A percentile compares a stretch with the other conserved stretches of the same genome.
Conservation (phyloP, 768 basidiomycete genomes). For the Chalciporus sphaerocephalus region DNA sequence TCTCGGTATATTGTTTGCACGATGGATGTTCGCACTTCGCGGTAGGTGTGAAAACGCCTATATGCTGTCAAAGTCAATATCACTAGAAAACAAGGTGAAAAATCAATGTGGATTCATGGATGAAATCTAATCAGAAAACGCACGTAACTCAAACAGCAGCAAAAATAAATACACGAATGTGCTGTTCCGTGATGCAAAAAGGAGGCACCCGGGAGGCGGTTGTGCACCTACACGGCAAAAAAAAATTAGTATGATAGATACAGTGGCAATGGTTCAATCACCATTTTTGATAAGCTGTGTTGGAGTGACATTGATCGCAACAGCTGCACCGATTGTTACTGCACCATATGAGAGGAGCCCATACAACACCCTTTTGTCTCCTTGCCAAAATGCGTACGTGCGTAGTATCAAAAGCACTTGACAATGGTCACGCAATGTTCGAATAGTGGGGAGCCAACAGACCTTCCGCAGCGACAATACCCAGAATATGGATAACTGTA, state of each 20-base stretch:
- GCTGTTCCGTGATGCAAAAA: background rate
- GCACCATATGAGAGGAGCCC: conserved; percentile 9
- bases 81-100: conserved; percentile 2
- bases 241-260: background rate
- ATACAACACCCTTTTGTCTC: conserved; percentile 8
- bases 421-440: background rate
- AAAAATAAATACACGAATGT: conserved; percentile 8
- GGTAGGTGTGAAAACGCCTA: conserved; percentile 5
- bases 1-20: conserved; percentile 13
- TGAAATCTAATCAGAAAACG: background rate
- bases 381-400: conserved; percentile 21
- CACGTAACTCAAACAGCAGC: conserved; percentile 11
- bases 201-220: background rate
- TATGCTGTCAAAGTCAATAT: conserved; percentile 8
- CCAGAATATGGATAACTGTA: conserved; percentile 11
- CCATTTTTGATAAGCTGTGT: background rate
- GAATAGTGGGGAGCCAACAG: background rate
- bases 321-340: conserved; percentile 10
- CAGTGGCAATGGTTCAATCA: background rate
- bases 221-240: background rate
- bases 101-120: background rate
- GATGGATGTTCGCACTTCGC: background rate
- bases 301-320: conserved; percentile 2
- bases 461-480: conserved; percentile 13
- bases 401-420: conserved; percentile 15